Conservation (phyloP, 805 yeast species). For the Schizosaccharomyces cryophilus region DNA sequence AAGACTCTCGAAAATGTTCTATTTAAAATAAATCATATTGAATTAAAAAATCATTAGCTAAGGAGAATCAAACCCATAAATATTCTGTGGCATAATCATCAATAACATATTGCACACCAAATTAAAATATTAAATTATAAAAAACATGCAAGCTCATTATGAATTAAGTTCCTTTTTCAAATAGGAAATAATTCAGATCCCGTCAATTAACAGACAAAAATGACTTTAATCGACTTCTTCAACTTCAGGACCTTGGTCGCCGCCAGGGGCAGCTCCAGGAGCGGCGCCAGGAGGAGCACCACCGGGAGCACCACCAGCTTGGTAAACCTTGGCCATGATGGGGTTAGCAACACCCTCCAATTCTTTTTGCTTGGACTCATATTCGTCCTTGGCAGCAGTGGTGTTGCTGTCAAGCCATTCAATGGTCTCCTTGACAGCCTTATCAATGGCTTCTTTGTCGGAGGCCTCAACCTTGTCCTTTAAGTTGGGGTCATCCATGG, state of each 20-base stretch:
- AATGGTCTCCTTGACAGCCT: slow-evolving; percentile 67
- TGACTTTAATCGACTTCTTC: slow-evolving; percentile 41
- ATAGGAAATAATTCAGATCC: too few species aligned
- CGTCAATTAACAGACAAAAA: too few species aligned
- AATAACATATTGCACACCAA: too few species aligned
- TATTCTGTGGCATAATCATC: too few species aligned
- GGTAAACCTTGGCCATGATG: slow-evolving; percentile 90
- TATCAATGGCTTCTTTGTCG: slow-evolving; percentile 42
- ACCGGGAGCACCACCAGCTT: slow-evolving; percentile 45
- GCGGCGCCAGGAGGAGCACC: slow-evolving; percentile 29
- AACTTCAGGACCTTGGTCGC: slow-evolving; percentile 40
- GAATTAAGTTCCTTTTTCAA: too few species aligned
- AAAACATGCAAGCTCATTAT: too few species aligned
- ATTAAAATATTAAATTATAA: too few species aligned
- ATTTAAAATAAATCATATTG: too few species aligned
- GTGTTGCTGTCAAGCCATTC: slow-evolving; percentile 84
- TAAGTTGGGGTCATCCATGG: slow-evolving; percentile 48
- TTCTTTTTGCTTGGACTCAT: slow-evolving; percentile 79
- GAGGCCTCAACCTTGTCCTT: slow-evolving; percentile 50
- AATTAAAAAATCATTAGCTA: too few species aligned
- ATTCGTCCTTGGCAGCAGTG: slow-evolving; percentile 83
- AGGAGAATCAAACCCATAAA: too few species aligned
- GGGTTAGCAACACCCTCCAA: slow-evolving; percentile 89
- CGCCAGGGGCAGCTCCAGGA: slow-evolving; percentile 16
- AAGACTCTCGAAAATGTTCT: too few species aligned